Evolutionary conservation across 1,139 yeast species (phyloP), one percentile per base, ranked within the genome.

Genomic region (Candida pseudoviswanathii): DNA sequence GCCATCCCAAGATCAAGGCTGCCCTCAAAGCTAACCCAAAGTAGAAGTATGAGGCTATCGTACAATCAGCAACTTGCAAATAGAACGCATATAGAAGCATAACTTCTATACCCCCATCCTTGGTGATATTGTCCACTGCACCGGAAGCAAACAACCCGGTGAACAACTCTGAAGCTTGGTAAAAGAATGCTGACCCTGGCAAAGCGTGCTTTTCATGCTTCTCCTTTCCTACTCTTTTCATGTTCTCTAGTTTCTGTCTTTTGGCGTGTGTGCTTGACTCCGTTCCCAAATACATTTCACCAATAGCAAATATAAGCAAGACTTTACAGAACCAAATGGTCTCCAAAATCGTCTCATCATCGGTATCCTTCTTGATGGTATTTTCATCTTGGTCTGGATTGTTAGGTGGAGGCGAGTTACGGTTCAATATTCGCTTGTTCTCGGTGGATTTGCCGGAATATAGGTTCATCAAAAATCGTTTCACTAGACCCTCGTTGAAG

Each of bases 71-170:
- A 29, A 88, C 94, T 64, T 89, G 96, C 38, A 88, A 72, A 63
- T 86, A 89, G 60, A 88, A 89, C 0, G 96, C 92, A 65, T 87
- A 87, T 22, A 89, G 67, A 29, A 89, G 65, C 71, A 88, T 70
- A 1, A 86, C 90, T 63, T 89, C 96, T n/a, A 89, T 81, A 49
- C 92, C 90, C 30, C 94, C 92, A 61, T 85, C 91, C 58, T 85
- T 81, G 1, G 90, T 86, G 48, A 84, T 81, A 58, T 85, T 85
- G 60, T 86, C 92, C 41, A 86, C 81, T 5, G 91, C 86, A n/a
- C 90, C 91, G 16, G 89, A 82, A 0, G 91, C 86, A 68, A 86
- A 86, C 34, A 86, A 66, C 1, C 89, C 90, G 0, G 91, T 84
- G 60, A 87, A 86, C 8, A 87, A 65, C 55, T 85, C 89, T 4